phyloP scores from a whole-genome alignment of 2,329 filamentous ascomycete species.

The Dactylella cylindrospora region DNA sequence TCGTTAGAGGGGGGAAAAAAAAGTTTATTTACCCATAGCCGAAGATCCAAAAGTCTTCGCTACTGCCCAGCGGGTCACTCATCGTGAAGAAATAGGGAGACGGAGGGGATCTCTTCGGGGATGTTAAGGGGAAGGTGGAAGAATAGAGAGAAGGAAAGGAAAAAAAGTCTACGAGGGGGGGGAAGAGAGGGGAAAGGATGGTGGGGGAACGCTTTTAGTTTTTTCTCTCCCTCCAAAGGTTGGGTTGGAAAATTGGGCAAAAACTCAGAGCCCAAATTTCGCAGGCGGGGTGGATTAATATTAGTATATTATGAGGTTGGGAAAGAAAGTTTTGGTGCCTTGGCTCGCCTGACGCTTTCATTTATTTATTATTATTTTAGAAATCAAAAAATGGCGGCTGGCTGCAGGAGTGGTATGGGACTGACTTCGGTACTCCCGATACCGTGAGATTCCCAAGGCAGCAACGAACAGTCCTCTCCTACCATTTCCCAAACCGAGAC shows the following conservation, averaged over 20 bases:
- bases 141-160: neutral
- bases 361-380: slow-evolving; percentile 20
- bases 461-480: too few species aligned
- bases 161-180: too few species aligned
- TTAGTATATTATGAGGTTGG: slow-evolving; percentile 42
- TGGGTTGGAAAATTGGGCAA: slow-evolving; percentile 27
- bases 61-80: slow-evolving; percentile 50
- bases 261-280: slow-evolving; percentile 28
- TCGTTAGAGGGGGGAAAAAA: slow-evolving; percentile 38
- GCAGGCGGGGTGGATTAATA: slow-evolving; percentile 25
- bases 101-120: slow-evolving; percentile 5
- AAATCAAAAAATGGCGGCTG: slow-evolving; percentile 27
- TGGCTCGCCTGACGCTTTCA: slow-evolving; percentile 40
- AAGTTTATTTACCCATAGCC: slow-evolving; percentile 76
- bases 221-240: slow-evolving; percentile 12
- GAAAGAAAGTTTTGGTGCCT: slow-evolving; percentile 37
- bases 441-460: too few species aligned
- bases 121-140: slow-evolving; percentile 30
- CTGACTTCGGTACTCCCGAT: too few species aligned
- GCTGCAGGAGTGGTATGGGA: slow-evolving; percentile 35
- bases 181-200: slow-evolving; percentile 13
- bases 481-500: too few species aligned
- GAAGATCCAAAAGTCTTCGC: slow-evolving; percentile 86
- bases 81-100: slow-evolving; percentile 31
- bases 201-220: slow-evolving; percentile 25